A percentile compares a stretch with the other conserved stretches of the same genome.
Evolutionary conservation across 148 eudicot species (phyloP).

Genomic region (Silene conica): DNA sequence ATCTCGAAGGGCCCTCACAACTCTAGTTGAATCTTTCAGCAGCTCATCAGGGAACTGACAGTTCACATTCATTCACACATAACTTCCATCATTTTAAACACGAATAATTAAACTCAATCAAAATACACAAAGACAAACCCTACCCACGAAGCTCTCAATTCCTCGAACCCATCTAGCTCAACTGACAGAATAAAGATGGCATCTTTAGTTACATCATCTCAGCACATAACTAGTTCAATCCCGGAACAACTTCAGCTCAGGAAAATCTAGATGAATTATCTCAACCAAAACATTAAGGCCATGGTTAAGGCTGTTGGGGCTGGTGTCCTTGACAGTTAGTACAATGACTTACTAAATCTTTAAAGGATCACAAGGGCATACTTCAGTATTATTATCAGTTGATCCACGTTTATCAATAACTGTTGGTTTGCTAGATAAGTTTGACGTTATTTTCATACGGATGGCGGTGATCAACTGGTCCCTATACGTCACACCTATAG

Average conservation of each 20-base stretch:
- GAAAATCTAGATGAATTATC: not conserved
- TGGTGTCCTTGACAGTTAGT: no score
- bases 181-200: not conserved
- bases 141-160: not conserved
- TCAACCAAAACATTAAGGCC: no score
- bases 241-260: slow-evolving; percentile 7
- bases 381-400: no score
- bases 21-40: slow-evolving; percentile 66
- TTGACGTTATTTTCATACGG: no score
- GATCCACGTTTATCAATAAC: no score
- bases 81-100: not conserved
- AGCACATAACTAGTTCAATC: not conserved
- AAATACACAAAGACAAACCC: slow-evolving; percentile 12
- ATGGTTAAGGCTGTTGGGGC: no score
- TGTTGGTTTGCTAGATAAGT: no score
- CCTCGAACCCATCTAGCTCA: not conserved
- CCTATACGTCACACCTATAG: no score
- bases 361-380: no score
- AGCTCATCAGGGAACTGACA: slow-evolving; percentile 87
- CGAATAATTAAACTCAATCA: not conserved
- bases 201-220: not conserved
- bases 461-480: no score
- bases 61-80: slow-evolving; percentile 20
- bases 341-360: no score
- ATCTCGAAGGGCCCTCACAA: slow-evolving; percentile 53